Conservation (phyloP, 2,329 filamentous ascomycete species). For the Diaporthe helianthi region DNA sequence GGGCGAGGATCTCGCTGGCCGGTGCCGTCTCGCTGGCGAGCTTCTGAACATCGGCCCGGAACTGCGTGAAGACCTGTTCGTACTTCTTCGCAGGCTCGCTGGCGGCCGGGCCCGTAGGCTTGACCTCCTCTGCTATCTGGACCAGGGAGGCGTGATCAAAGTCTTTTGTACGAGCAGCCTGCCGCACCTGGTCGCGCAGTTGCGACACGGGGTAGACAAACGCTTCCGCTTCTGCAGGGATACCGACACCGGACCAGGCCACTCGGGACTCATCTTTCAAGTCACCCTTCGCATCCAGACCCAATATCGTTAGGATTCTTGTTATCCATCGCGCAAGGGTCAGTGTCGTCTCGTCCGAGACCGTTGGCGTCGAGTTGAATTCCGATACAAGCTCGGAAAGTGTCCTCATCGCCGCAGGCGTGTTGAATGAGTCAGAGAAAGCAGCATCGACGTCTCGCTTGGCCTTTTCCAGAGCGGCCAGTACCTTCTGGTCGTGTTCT, state of each 20-base stretch:
- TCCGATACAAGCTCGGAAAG: conserved; percentile 70
- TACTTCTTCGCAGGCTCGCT: conserved; percentile 37
- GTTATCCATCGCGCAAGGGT: conserved; percentile 67
- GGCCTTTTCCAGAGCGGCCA: conserved; percentile 57
- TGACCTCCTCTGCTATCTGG: conserved; percentile 35
- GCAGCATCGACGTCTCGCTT: conserved; percentile 65
- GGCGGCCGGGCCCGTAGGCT: conserved; percentile 29
- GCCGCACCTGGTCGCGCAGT: conserved; percentile 47
- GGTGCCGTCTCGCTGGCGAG: conserved; percentile 53
- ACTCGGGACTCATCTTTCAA: conserved; percentile 52
- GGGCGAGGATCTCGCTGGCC: conserved; percentile 66
- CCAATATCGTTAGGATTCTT: conserved; percentile 69
- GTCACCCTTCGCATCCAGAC: conserved; percentile 57
- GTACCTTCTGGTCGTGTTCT: conserved; percentile 49
- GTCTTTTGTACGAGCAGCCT: conserved; percentile 49
- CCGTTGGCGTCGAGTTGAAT: conserved; percentile 56
- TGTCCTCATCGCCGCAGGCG: conserved; percentile 65
- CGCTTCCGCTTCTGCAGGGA: conserved; percentile 64
- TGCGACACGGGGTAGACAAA: conserved; percentile 63
- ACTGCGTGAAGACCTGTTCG: conserved; percentile 42
- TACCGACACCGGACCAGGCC: conserved; percentile 71
- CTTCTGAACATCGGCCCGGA: conserved; percentile 51
- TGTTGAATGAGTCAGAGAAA: conserved; percentile 75
- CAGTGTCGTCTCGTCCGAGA: conserved; percentile 37
- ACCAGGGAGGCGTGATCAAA: conserved; percentile 40